Evolutionary conservation across 2,329 filamentous ascomycete genomes (phyloP).

Genomic region (Fusarium redolens): DNA sequence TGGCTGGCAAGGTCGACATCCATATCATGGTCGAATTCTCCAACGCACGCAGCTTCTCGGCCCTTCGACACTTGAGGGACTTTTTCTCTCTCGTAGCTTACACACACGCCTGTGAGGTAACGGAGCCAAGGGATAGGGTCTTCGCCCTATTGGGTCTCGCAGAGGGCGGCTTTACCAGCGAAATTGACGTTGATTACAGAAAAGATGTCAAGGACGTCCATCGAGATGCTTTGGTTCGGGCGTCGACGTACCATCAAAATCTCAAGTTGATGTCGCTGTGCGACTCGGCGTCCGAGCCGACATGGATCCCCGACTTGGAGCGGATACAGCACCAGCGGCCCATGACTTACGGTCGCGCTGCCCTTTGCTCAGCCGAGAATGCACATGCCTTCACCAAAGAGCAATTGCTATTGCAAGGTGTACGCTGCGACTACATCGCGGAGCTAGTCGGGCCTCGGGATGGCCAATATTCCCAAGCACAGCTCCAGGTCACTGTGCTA

Average conservation of each 20-base stretch:
- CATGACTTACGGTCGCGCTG: background rate
- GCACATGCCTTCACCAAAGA: background rate
- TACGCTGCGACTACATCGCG: conserved; percentile 1
- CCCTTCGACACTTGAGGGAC: background rate
- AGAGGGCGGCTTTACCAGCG: background rate
- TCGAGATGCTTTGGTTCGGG: background rate
- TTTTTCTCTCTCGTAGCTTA: background rate
- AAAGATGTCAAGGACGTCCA: background rate
- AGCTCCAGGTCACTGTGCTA: background rate
- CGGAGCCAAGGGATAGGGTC: background rate
- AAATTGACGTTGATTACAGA: background rate
- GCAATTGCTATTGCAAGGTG: background rate
- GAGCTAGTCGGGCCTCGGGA: background rate
- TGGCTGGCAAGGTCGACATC: background rate
- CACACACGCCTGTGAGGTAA: background rate
- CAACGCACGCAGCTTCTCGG: background rate
- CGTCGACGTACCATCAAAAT: background rate
- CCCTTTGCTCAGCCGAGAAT: background rate
- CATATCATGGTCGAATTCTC: background rate
- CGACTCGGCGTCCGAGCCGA: conserved; percentile 1
- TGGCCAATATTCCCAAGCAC: background rate
- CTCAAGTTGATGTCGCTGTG: conserved; percentile 1
- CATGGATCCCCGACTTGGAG: background rate
- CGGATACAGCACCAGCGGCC: background rate
- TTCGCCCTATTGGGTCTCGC: background rate